These are phyloP conservation scores for Linum tenue DNA, from an alignment of 345 rosid species.

Conservation along the genomic window DNA sequence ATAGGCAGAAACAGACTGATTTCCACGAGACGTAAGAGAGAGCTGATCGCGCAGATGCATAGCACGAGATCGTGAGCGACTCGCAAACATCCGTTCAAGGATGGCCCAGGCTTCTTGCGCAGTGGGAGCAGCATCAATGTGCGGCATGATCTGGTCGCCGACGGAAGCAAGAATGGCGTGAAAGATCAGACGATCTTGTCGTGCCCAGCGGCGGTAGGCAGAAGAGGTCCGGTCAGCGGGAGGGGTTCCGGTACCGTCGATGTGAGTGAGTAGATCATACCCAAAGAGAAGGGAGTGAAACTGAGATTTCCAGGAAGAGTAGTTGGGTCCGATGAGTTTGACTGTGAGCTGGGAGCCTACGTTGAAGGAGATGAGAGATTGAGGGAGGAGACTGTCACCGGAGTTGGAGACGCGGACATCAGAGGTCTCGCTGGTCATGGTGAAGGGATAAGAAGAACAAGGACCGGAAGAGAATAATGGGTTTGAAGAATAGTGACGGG, in stretches of 20 bases:
- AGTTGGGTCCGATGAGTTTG: not conserved
- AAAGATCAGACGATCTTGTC: not conserved
- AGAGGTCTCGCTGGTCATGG: too few species aligned
- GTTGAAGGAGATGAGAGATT: too few species aligned
- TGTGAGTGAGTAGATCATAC: not conserved
- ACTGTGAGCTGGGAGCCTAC: too few species aligned
- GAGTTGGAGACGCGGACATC: too few species aligned
- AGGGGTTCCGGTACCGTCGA: not conserved
- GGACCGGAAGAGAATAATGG: too few species aligned
- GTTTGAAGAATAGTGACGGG: too few species aligned
- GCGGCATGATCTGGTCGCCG: not conserved
- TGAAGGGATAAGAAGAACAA: too few species aligned
- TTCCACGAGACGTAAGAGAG: too few species aligned
- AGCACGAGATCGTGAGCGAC: not conserved
- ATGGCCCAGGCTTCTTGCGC: not conserved
- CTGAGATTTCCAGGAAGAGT: not conserved
- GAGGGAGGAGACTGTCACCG: too few species aligned
- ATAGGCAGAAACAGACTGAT: too few species aligned
- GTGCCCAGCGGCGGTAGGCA: not conserved
- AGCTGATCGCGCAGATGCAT: not conserved
- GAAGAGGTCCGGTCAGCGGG: not conserved
- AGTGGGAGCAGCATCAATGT: not conserved
- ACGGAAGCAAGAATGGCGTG: slow-evolving; percentile 3
- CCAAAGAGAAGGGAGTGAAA: not conserved
- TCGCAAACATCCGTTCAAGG: not conserved